Conservation (phyloP, 2,329 filamentous ascomycete genomes). For the Hysterium pulicare region DNA sequence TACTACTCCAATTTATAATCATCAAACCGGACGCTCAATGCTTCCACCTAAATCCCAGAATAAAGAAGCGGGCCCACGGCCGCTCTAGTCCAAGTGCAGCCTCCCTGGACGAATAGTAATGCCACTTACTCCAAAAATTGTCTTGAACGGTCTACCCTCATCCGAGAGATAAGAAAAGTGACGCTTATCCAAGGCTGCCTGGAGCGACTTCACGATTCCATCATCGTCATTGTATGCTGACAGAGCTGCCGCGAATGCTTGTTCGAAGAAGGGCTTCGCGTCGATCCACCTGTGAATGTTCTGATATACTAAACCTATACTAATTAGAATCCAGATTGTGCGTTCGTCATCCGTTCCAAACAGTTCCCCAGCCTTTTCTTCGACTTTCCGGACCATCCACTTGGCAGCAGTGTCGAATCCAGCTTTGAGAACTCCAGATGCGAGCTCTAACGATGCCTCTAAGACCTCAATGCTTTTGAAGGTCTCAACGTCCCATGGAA, state of each 20-base stretch:
- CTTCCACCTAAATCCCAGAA: no score
- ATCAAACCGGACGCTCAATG: no score
- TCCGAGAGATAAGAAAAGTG: slow-evolving; percentile 4
- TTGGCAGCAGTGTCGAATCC: neutral
- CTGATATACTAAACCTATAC: slow-evolving; percentile 1
- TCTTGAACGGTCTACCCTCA: slow-evolving; percentile 4
- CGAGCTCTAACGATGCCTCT: neutral
- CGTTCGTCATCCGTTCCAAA: slow-evolving; percentile 1
- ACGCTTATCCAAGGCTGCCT: neutral
- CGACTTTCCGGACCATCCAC: neutral
- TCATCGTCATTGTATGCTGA: neutral
- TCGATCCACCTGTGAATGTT: neutral
- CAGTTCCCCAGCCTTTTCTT: neutral
- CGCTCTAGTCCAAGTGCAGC: no score
- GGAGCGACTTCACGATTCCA: slow-evolving; percentile 1
- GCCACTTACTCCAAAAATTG: slow-evolving; percentile 3
- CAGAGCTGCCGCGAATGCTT: neutral
- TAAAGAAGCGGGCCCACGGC: no score
- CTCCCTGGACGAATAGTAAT: neutral
- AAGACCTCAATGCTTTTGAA: neutral
- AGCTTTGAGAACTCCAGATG: neutral
- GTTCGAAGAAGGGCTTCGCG: neutral
- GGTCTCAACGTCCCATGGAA: neutral
- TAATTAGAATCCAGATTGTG: slow-evolving; percentile 1
- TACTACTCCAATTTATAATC: no score